These are phyloP conservation scores for Bryoerythrophyllum caledonicum DNA, from an alignment of 225 moss, liverwort and hornwort species.

Conservation along the genomic window DNA sequence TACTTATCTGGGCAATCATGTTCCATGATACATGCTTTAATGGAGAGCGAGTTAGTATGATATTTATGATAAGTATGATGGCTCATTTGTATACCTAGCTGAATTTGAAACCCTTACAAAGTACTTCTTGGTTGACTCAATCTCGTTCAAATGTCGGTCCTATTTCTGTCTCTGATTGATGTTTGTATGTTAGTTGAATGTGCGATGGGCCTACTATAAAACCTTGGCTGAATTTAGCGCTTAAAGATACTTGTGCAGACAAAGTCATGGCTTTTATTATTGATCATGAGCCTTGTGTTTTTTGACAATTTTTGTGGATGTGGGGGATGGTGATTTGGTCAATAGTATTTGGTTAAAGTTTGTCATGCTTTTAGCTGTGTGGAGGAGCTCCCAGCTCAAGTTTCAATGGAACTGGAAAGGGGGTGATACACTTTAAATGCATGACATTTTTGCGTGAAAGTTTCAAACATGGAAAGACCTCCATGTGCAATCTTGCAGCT, in stretches of 20 bases:
- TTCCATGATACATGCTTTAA: no score
- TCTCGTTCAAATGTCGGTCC: no score
- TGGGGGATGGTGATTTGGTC: not conserved
- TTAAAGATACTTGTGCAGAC: not conserved
- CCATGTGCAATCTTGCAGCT: no score
- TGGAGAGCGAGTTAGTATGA: not conserved
- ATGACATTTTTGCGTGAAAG: not conserved
- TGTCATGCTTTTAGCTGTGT: not conserved
- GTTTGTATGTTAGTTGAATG: no score
- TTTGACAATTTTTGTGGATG: not conserved
- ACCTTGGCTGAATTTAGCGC: no score
- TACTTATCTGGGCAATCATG: not conserved
- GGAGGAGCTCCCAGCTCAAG: not conserved
- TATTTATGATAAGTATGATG: no score
- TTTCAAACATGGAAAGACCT: not conserved
- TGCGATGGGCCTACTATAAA: no score
- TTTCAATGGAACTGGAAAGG: not conserved
- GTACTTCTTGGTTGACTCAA: no score
- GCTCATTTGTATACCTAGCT: no score
- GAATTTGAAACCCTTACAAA: no score
- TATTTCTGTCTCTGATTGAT: no score
- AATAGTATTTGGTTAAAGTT: not conserved
- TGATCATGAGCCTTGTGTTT: not conserved
- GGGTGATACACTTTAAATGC: no score
- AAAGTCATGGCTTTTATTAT: not conserved